A percentile compares a stretch with the other conserved stretches of the same genome.
Conservation (phyloP, 2,329 filamentous ascomycete genomes). For the Sporothrix brunneoviolacea region DNA sequence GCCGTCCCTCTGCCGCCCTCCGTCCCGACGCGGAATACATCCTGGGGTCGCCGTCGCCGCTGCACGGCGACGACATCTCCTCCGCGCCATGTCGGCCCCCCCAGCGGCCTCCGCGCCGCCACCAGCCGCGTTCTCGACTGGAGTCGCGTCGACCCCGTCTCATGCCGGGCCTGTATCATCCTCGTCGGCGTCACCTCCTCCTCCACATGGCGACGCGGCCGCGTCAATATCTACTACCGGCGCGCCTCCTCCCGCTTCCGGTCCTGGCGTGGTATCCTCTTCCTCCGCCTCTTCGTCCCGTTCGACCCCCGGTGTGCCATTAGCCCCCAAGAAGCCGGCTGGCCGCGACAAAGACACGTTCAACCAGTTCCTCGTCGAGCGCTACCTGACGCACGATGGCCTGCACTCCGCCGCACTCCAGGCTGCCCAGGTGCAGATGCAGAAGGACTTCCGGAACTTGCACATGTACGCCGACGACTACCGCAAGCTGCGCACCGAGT, state of each 20-base stretch:
- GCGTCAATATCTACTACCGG: neutral
- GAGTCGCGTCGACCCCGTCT: constrained; percentile 11
- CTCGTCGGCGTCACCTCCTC: neutral
- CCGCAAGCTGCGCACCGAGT: constrained; percentile 49
- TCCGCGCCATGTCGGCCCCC: constrained; percentile 35
- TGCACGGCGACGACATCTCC: constrained; percentile 30
- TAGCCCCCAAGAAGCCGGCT: neutral
- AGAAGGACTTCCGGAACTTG: constrained; percentile 38
- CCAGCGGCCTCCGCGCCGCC: constrained; percentile 30
- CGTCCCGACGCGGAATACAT: neutral
- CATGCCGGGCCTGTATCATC: neutral
- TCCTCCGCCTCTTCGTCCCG: neutral
- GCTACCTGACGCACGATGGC: constrained; percentile 47
- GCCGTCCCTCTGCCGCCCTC: neutral
- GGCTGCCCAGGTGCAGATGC: constrained; percentile 50
- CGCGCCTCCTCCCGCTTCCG: neutral
- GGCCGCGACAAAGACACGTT: constrained; percentile 51
- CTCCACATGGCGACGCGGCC: neutral
- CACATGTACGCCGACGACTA: constrained; percentile 61
- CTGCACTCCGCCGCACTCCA: constrained; percentile 48
- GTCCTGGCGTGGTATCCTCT: neutral
- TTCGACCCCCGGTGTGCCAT: constrained; percentile 1
- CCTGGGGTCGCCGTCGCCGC: constrained; percentile 24
- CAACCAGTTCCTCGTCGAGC: constrained; percentile 46
- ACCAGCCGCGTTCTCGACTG: constrained; percentile 7